Base-by-base conservation (phyloP, 2,329 filamentous ascomycete species). In the Alternaria infectoria region DNA sequence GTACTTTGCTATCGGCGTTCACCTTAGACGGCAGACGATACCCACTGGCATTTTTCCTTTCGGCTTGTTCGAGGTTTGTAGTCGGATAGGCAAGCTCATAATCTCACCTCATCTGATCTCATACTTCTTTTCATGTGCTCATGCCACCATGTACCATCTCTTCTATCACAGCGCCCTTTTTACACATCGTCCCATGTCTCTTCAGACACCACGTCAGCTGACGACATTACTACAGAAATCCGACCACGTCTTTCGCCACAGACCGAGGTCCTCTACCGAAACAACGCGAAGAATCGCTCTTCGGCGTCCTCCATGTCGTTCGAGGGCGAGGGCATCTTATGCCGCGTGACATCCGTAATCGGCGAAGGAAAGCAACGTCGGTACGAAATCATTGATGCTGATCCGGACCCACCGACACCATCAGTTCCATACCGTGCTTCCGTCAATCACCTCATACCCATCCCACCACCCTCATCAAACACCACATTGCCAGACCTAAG, bases 281-380 rank as follows among this genome's bases (percentile, higher is more conserved):
- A 84, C 59, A 82, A 84, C 54, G 79, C 80, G 67, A 81, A 81
- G 77, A 79, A 73, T 43, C 74, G 75, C 51, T 67, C 65, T 19
- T 65, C 62, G 1, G 54, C 66, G 23, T 58, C 63, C 60, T 77
- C 65, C 43, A 62, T 67, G 46, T 71, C 65, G 51, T 68, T 70
- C 17, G 83, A 85, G 73, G 84, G 84, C 69, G 83, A 85, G 75
- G 84, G 84, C 61, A 85, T 85, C 32, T 78, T 86, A 21, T 85
- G 83, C 72, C 79, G 80, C 57, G 82, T 86, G 46, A 85, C 84
- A 6, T 77, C 77, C 30, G 83, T 86, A n/a, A 85, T 85, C 25
- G 84, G 84, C 61, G 84, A 86, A 67, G 84, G 83, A 61, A 86
- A 85, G 65, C 83, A 85, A 69, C 81, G 84, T 23, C 82, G 83